These are phyloP conservation scores for Haplosporangium sp. DNA, from an alignment of 371 early-diverging fungal species.

Conservation along the genomic window DNA sequence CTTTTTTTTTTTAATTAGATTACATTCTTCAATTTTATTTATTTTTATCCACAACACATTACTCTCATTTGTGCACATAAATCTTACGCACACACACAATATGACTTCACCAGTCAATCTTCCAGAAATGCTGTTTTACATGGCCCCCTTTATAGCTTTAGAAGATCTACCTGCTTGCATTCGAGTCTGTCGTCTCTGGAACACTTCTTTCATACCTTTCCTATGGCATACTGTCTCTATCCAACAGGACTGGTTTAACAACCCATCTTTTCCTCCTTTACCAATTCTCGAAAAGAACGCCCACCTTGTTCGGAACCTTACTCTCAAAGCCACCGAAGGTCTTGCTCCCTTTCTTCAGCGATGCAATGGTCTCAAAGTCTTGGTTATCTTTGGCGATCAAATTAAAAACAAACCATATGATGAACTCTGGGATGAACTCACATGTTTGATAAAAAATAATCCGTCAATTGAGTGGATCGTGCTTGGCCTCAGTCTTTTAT, in stretches of 20 bases:
- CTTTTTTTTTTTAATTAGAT: too few species aligned
- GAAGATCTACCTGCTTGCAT: constrained; percentile 17
- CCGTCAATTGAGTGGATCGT: constrained; percentile 33
- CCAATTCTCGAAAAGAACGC: constrained; percentile 30
- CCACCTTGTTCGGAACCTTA: constrained; percentile 17
- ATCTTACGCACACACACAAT: too few species aligned
- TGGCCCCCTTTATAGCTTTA: constrained; percentile 12
- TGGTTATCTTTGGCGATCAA: constrained; percentile 21
- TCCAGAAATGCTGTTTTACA: constrained; percentile 36
- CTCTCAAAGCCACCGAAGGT: constrained; percentile 25
- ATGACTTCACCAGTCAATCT: constrained; percentile 19
- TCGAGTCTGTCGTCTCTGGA: constrained; percentile 37
- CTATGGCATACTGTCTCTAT: constrained; percentile 11
- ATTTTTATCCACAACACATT: too few species aligned
- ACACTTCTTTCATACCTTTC: constrained; percentile 24
- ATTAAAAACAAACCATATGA: constrained; percentile 2
- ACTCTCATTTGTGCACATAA: too few species aligned
- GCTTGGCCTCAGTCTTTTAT: constrained; percentile 25
- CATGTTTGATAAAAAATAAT: constrained; percentile 23
- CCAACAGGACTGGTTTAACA: constrained; percentile 9
- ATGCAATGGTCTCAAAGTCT: constrained; percentile 22
- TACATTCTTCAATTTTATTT: too few species aligned
- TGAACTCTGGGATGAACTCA: constrained; percentile 26
- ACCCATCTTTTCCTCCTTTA: constrained; percentile 7
- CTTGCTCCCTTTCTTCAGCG: constrained; percentile 23